phyloP scores from a whole-genome alignment of 352 stramenopile genomes.

The Globisporangium radiosum region DNA sequence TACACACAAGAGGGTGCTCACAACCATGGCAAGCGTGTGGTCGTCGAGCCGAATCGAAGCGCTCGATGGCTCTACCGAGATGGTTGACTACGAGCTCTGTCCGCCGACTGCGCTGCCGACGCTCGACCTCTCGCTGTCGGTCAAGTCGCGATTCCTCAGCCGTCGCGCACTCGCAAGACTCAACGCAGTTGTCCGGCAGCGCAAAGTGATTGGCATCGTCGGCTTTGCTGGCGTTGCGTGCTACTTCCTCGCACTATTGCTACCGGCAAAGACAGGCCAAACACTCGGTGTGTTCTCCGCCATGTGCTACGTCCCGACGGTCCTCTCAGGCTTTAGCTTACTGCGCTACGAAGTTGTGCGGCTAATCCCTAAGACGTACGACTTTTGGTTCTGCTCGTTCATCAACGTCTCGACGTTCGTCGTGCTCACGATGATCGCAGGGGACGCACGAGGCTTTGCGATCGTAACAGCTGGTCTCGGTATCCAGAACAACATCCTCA shows the following conservation, averaged over 20 bases:
- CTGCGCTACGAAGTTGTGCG: slow-evolving; percentile 11
- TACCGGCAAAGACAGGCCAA: background rate
- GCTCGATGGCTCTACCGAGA: too few species aligned
- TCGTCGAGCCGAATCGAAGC: too few species aligned
- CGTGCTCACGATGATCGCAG: background rate
- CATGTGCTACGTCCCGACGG: background rate
- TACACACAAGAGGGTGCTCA: too few species aligned
- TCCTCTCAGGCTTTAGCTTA: background rate
- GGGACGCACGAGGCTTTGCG: slow-evolving; percentile 4
- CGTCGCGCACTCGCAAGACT: background rate
- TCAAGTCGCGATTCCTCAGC: slow-evolving; percentile 16
- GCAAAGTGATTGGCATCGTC: background rate
- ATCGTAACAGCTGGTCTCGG: slow-evolving; percentile 6
- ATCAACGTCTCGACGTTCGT: slow-evolving; percentile 4
- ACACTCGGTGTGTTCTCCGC: slow-evolving; percentile 1
- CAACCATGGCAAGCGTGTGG: too few species aligned
- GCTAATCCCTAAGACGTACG: slow-evolving; percentile 8
- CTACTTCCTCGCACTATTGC: slow-evolving; percentile 3
- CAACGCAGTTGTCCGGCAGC: slow-evolving; percentile 1
- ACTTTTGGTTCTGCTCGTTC: slow-evolving; percentile 11
- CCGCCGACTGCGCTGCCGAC: slow-evolving; percentile 1
- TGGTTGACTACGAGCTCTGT: slow-evolving; percentile 3
- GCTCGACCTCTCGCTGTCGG: slow-evolving; percentile 15
- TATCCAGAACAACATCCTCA: slow-evolving; percentile 11
- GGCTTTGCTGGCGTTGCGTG: background rate